Evolutionary conservation across 345 rosid species (phyloP), one percentile per base, ranked within the genome.

Genomic region (Brassica juncea): DNA sequence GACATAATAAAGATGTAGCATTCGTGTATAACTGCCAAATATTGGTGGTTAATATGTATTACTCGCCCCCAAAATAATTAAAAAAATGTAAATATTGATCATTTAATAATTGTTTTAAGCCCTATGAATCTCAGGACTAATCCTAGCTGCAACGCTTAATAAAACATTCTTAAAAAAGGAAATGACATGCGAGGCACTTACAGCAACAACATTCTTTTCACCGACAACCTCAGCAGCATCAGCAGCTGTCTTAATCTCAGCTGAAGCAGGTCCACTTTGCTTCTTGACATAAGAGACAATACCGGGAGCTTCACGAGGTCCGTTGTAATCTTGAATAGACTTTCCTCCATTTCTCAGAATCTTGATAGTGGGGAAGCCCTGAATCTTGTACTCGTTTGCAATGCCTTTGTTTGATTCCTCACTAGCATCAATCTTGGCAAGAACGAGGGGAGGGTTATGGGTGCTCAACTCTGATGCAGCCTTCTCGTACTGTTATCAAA

Each of bases 291-390:
- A 95, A 64, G 82, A 83, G 60, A 85, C 91, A 55, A 95, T 95
- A 55, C 98, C 99, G 0, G 88, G 92, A 1, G 98, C 99, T 2
- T 95, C 93, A 4, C 98, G 96, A 70, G 99, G 99, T 30, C 99
- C 99, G 31, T 95, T 93, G 84, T 89, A 95, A 2, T 95, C 98
- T 79, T 93, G 97, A 86, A 83, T 34, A 11, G 54, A 25, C 71
- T 92, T 92, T 5, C 99, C 98, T 72, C 94, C 94, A 59, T 92
- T 86, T 81, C 98, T 89, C 69, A 95, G 66, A 75, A 95, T 95
- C 84, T 89, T 93, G 47, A 95, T 63, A 0, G 99, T 88, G 28
- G 99, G 99, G 84, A 89, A 95, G 35, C 99, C 99, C 83, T 72
- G 86, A n/a, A 95, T 76, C 16, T 93, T 88, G 76, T 77, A 86